phyloP scores from a whole-genome alignment of 805 yeast genomes.

The Metschnikowia hibisci region DNA sequence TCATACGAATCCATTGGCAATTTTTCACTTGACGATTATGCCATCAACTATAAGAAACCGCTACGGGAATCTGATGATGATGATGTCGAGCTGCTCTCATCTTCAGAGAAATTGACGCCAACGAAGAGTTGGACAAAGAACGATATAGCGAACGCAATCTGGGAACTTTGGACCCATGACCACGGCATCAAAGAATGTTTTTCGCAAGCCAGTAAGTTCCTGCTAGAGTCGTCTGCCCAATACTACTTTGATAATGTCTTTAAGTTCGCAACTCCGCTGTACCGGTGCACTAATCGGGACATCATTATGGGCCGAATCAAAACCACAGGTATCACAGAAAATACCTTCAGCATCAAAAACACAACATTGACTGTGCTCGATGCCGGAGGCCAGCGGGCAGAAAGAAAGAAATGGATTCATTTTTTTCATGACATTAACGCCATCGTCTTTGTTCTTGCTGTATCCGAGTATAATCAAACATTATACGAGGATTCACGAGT shows the following conservation, averaged over 20 bases:
- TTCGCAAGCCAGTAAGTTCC: constrained; percentile 68
- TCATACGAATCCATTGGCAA: constrained; percentile 12
- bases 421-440: constrained; percentile 89
- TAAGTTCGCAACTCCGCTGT: constrained; percentile 60
- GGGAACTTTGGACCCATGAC: constrained; percentile 65
- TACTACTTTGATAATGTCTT: constrained; percentile 75
- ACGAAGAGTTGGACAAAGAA: constrained; percentile 23
- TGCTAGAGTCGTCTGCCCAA: constrained; percentile 76
- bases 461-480: constrained; percentile 89
- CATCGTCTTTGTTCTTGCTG: constrained; percentile 81
- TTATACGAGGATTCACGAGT: constrained; percentile 86
- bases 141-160: constrained; percentile 71
- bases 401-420: constrained; percentile 91
- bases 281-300: constrained; percentile 74
- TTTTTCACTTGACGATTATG: constrained; percentile 14
- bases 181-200: constrained; percentile 60
- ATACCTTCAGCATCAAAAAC: constrained; percentile 62
- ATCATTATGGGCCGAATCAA: constrained; percentile 87
- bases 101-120: not conserved
- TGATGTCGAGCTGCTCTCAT: constrained; percentile 7
- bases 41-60: constrained; percentile 12
- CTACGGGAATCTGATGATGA: constrained; percentile 6
- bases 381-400: constrained; percentile 95
- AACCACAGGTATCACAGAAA: constrained; percentile 93
- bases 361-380: constrained; percentile 75